Conservation (phyloP, 805 yeast species). For the Debaryomyces castellii region DNA sequence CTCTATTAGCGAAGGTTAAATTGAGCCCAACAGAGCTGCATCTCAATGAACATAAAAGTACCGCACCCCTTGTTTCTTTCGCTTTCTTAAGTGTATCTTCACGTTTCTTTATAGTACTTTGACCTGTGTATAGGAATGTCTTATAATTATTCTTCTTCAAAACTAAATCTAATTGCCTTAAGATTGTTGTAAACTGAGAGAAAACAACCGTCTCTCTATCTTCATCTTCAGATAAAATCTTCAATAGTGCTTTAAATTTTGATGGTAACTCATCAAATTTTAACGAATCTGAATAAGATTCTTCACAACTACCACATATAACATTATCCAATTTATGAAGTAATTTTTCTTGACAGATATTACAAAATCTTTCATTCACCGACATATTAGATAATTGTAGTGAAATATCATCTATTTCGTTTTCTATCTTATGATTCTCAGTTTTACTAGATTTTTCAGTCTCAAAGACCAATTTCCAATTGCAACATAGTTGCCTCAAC, state of each 20-base stretch:
- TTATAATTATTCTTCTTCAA: constrained; percentile 27
- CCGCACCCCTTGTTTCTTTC: constrained; percentile 8
- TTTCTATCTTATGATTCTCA: neutral
- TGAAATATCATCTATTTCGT: constrained; percentile 8
- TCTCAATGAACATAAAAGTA: constrained; percentile 68
- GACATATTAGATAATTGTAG: constrained; percentile 12
- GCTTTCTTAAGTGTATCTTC: constrained; percentile 20
- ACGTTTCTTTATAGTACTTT: constrained; percentile 26
- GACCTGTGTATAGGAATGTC: constrained; percentile 36
- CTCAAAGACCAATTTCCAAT: constrained; percentile 18
- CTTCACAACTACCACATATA: neutral
- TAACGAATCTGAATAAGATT: neutral
- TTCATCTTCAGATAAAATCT: constrained; percentile 29
- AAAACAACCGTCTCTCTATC: constrained; percentile 44
- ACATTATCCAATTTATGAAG: neutral
- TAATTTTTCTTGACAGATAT: constrained; percentile 12
- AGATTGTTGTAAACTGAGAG: constrained; percentile 41
- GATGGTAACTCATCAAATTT: constrained; percentile 11
- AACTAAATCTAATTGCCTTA: constrained; percentile 25
- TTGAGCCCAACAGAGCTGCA: constrained; percentile 92
- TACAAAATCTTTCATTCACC: constrained; percentile 19
- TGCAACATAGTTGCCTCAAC: constrained; percentile 38
- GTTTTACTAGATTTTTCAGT: neutral
- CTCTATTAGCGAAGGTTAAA: constrained; percentile 73
- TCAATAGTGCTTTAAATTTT: constrained; percentile 33